These are phyloP conservation scores for Domatiomyces globalis DNA, from an alignment of 2,329 filamentous ascomycete species.

Conservation along the genomic window DNA sequence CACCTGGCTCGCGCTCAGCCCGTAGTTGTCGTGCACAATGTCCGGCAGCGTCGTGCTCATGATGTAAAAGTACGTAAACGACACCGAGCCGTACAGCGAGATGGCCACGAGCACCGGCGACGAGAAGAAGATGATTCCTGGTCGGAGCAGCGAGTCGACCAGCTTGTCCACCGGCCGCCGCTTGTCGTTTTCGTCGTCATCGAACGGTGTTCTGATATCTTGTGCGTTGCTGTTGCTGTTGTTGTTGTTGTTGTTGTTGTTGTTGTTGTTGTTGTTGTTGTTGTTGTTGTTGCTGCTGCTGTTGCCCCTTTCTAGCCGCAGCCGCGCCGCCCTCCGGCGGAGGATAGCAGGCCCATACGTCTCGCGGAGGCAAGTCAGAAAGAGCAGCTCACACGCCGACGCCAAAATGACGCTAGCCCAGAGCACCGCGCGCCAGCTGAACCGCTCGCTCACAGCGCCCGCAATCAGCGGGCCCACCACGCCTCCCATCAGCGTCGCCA, in stretches of 20 bases:
- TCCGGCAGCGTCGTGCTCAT: slow-evolving; percentile 28
- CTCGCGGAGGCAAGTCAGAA: slow-evolving; percentile 21
- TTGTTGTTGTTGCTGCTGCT: background rate
- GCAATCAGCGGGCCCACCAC: slow-evolving; percentile 17
- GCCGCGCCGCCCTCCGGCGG: slow-evolving; percentile 18
- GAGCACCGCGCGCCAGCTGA: slow-evolving; percentile 17
- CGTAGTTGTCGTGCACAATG: slow-evolving; percentile 21
- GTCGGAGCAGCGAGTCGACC: slow-evolving; percentile 34
- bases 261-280: slow-evolving; percentile 5
- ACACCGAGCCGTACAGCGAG: slow-evolving; percentile 32
- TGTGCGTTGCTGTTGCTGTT: slow-evolving; percentile 5
- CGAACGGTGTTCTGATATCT: too few species aligned
- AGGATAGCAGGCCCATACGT: slow-evolving; percentile 23
- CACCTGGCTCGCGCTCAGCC: slow-evolving; percentile 17
- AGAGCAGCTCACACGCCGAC: slow-evolving; percentile 13
- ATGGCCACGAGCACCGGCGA: slow-evolving; percentile 41
- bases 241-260: slow-evolving; percentile 5
- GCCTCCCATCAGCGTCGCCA: slow-evolving; percentile 39
- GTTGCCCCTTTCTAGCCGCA: slow-evolving; percentile 20
- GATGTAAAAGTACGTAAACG: slow-evolving; percentile 34
- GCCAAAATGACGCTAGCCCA: slow-evolving; percentile 14
- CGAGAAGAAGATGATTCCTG: slow-evolving; percentile 43
- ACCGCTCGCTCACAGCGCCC: slow-evolving; percentile 14
- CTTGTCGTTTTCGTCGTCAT: background rate
- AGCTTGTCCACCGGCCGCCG: slow-evolving; percentile 17